Evolutionary conservation across 2,329 filamentous ascomycete genomes (phyloP).

Genomic region (Venturiaceae sp.): DNA sequence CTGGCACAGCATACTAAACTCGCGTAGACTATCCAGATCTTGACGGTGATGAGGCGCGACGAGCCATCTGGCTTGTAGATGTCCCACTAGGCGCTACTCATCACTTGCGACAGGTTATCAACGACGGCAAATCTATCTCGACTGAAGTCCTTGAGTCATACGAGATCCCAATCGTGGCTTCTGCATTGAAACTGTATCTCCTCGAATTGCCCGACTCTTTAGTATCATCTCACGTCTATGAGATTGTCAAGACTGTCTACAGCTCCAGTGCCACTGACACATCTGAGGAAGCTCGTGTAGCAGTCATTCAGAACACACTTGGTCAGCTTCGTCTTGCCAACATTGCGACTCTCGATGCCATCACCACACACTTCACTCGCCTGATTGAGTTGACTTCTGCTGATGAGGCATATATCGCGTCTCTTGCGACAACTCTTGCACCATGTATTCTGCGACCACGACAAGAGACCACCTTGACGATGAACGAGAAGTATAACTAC

Average conservation of each 20-base stretch:
- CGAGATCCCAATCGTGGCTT: slow-evolving; percentile 89
- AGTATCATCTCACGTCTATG: slow-evolving; percentile 95
- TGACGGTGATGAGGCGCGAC: slow-evolving; percentile 87
- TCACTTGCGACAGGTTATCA: slow-evolving; percentile 70
- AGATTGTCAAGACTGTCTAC: slow-evolving; percentile 97
- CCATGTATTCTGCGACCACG: slow-evolving; percentile 84
- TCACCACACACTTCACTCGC: slow-evolving; percentile 96
- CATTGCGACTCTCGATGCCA: slow-evolving; percentile 95
- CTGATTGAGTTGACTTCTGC: slow-evolving; percentile 94
- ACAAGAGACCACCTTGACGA: slow-evolving; percentile 77
- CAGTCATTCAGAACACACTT: slow-evolving; percentile 89
- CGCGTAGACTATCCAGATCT: slow-evolving; percentile 78
- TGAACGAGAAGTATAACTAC: slow-evolving; percentile 91
- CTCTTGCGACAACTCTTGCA: slow-evolving; percentile 65
- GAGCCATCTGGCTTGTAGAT: slow-evolving; percentile 89
- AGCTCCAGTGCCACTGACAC: slow-evolving; percentile 68
- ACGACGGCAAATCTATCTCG: slow-evolving; percentile 74
- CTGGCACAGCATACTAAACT: neutral
- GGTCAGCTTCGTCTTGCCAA: slow-evolving; percentile 92
- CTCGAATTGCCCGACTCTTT: slow-evolving; percentile 96
- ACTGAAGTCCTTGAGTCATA: slow-evolving; percentile 74
- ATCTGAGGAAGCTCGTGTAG: slow-evolving; percentile 69
- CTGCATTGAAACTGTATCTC: slow-evolving; percentile 86
- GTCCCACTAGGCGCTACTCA: slow-evolving; percentile 80
- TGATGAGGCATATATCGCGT: slow-evolving; percentile 72